phyloP scores from a whole-genome alignment of 768 basidiomycete species.

The Amyloporia xantha region DNA sequence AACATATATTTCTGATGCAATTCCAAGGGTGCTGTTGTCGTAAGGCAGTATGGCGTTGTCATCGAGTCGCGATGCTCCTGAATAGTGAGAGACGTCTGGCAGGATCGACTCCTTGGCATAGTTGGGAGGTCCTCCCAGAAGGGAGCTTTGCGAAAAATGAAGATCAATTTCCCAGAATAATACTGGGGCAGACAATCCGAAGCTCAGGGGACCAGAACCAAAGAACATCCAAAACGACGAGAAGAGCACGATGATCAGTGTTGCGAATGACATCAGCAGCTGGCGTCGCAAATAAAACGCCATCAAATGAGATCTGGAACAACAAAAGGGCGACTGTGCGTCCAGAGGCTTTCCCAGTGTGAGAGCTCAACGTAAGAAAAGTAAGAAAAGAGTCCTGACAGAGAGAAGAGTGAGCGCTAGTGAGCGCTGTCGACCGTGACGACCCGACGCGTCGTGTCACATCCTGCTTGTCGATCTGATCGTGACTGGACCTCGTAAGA shows the following conservation, averaged over 20 bases:
- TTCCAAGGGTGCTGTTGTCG: slow-evolving; percentile 24
- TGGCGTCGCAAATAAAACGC: background rate
- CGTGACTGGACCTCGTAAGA: too few species aligned
- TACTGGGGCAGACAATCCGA: background rate
- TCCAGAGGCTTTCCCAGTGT: too few species aligned
- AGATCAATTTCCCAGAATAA: background rate
- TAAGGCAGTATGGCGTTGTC: background rate
- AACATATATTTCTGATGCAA: slow-evolving; percentile 44
- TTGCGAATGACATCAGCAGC: background rate
- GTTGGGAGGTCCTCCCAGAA: background rate
- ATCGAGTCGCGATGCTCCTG: background rate
- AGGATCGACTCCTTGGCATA: background rate
- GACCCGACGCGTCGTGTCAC: too few species aligned
- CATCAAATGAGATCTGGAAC: too few species aligned
- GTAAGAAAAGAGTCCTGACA: too few species aligned
- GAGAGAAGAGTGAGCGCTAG: too few species aligned
- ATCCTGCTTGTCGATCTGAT: too few species aligned
- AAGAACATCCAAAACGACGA: slow-evolving; percentile 8
- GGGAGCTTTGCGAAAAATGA: background rate
- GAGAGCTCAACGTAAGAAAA: too few species aligned
- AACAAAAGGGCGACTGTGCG: too few species aligned
- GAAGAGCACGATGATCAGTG: background rate
- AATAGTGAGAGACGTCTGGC: background rate
- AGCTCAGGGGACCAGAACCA: slow-evolving; percentile 2
- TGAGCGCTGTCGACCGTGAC: too few species aligned